Evolutionary conservation across 192 early-diverging fungal genomes (phyloP), one percentile per base, ranked within the genome.

Genomic region (Phycomyces blakesleeanus): DNA sequence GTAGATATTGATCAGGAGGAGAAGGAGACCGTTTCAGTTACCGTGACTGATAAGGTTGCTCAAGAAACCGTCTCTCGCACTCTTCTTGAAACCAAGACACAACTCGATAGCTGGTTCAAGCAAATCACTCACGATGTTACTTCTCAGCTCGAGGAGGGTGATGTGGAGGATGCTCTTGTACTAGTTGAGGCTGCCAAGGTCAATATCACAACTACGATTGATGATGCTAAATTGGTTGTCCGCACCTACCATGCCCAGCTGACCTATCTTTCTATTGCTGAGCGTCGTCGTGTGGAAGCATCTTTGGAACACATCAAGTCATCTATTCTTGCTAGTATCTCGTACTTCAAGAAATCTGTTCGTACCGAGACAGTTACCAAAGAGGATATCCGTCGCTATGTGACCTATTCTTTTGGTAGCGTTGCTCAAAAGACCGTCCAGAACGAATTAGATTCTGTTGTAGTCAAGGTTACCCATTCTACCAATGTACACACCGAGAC

Each of bases 181-280:
- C 21, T 63, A 21, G 26, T 63, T 4, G 62, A 63, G 24, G 62
- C 51, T 44, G 29, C 62, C 38, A 22, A 55, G 38, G 34, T 63
- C 24, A 52, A 65, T 6, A 34, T 50, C 3, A 16, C 26, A 18
- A 57, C 63, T 37, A 37, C 27, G 0, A 57, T 65, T 42, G 63
- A 65, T 34, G 63, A 65, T 10, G 38, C 55, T 26, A 55, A 44
- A 2, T 56, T 65, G 16, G 63, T 65, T 10, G 25, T 57, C 0
- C 63, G 63, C 47, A 52, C 63, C 38, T 65, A 65, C 27, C 52
- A 65, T 65, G 63, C 54, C 11, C 55, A 65, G 14, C 37, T 65
- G 26, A 57, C 63, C 4, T 57, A 57, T 16, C 63, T 65, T 18
- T 55, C 51, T n/a, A 38, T 39, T 53, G 63, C 63, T 47, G 63